phyloP scores from a whole-genome alignment of 192 early-diverging fungal species.

The Spinellus fusiger region DNA sequence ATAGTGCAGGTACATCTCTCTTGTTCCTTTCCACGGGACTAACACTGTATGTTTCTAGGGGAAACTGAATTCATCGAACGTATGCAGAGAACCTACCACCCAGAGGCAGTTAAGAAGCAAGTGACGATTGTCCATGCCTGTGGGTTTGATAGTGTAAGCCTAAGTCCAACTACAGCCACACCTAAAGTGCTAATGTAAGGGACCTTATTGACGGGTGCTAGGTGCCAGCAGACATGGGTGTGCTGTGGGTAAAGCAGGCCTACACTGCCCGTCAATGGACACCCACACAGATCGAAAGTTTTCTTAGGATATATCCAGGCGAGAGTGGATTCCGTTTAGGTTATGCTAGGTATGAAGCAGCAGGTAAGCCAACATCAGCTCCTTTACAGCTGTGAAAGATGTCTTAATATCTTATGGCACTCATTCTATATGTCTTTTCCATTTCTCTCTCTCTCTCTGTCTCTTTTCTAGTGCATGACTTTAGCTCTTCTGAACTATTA shows the following conservation, averaged over 20 bases:
- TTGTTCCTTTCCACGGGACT: neutral
- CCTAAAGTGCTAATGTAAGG: neutral
- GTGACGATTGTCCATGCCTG: constrained; percentile 58
- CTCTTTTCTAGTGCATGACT: constrained; percentile 36
- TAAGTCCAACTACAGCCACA: neutral
- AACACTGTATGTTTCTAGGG: constrained; percentile 20
- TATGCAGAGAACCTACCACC: constrained; percentile 51
- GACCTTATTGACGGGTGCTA: constrained; percentile 18
- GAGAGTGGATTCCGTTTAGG: constrained; percentile 44
- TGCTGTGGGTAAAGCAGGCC: constrained; percentile 49
- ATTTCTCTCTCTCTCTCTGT: neutral
- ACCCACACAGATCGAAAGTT: constrained; percentile 56
- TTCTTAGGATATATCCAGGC: constrained; percentile 43
- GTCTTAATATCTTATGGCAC: neutral
- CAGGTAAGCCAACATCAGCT: constrained; percentile 26
- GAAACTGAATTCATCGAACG: constrained; percentile 64
- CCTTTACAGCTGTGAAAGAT: neutral
- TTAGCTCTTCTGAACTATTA: constrained; percentile 36
- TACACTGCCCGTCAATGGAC: constrained; percentile 32
- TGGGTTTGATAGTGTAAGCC: constrained; percentile 46
- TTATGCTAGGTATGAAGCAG: constrained; percentile 61
- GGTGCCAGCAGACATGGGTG: constrained; percentile 64
- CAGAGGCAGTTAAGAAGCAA: constrained; percentile 38
- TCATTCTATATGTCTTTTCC: too few relatives aligned
- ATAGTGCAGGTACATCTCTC: constrained; percentile 37